Percentiles rank a stretch among this genome's conserved stretches.
Evolutionary conservation across 2,329 filamentous ascomycete species (phyloP).

Genomic region (Fusarium dimerum): DNA sequence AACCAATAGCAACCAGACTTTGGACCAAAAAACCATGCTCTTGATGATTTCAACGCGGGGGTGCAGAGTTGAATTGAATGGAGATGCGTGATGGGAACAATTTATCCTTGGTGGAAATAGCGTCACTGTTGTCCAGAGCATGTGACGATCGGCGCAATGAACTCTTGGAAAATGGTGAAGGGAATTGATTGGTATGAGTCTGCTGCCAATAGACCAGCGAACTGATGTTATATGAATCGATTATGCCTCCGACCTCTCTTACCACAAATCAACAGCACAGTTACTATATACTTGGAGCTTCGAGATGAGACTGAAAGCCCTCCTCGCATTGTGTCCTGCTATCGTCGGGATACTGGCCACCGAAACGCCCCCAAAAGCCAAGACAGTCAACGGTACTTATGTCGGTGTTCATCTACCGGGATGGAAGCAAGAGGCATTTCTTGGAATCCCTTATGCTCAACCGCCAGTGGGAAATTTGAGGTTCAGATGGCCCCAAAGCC

Average conservation of each 20-base stretch:
- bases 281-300: background rate
- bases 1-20: background rate
- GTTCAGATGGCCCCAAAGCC: constrained; percentile 36
- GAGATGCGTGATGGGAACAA: background rate
- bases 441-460: constrained; percentile 43
- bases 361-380: constrained; percentile 15
- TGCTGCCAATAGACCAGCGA: no score
- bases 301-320: background rate
- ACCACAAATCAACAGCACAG: no score
- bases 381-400: constrained; percentile 28
- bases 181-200: background rate
- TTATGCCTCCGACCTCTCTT: no score
- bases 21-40: background rate
- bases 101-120: constrained; percentile 19
- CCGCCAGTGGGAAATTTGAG: constrained; percentile 38
- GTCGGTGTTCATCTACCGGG: constrained; percentile 31
- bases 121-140: background rate
- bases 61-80: background rate
- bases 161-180: background rate
- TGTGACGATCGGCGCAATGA: background rate
- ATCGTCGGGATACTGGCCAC: background rate
- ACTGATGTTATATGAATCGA: no score
- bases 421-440: constrained; percentile 41
- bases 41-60: background rate
- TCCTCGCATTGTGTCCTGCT: background rate